These are phyloP conservation scores for Leptoxyphium fumago DNA, from an alignment of 2,329 filamentous ascomycete genomes.

Conservation along the genomic window DNA sequence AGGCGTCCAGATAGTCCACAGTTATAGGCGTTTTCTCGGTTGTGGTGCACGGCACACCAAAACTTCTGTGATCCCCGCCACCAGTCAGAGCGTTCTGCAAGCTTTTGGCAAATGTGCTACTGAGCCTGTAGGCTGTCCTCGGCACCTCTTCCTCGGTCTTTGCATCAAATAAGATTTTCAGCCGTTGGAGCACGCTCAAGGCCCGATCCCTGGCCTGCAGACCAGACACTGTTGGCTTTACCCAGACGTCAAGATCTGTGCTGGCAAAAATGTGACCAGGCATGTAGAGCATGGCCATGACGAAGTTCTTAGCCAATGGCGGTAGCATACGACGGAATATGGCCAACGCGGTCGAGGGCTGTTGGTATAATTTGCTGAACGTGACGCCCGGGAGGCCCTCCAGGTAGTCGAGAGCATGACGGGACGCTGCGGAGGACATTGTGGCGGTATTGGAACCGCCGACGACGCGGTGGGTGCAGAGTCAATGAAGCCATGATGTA, in stretches of 20 bases:
- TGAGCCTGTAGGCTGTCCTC: constrained; percentile 59
- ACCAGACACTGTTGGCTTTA: constrained; percentile 43
- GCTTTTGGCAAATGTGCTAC: constrained; percentile 68
- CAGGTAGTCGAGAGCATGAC: constrained; percentile 70
- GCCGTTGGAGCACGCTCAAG: constrained; percentile 61
- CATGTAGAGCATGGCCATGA: constrained; percentile 91
- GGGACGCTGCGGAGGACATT: constrained; percentile 35
- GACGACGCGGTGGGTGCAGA: background rate
- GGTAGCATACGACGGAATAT: constrained; percentile 97
- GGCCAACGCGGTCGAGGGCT: constrained; percentile 86
- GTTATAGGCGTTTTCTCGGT: constrained; percentile 50
- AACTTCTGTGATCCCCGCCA: constrained; percentile 73
- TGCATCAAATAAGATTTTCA: constrained; percentile 71
- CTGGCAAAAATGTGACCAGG: constrained; percentile 57
- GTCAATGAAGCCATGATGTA: background rate
- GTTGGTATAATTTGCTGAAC: constrained; percentile 83
- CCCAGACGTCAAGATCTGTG: constrained; percentile 74
- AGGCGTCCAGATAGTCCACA: constrained; percentile 62
- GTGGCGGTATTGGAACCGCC: constrained; percentile 7
- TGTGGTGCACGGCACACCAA: constrained; percentile 67
- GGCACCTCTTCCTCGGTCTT: constrained; percentile 40
- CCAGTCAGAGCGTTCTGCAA: constrained; percentile 68
- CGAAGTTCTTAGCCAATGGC: constrained; percentile 82
- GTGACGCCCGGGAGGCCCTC: constrained; percentile 81
- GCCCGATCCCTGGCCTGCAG: constrained; percentile 60